Conservation (phyloP, 176 grass and related monocot genomes). For the Puya raimondii region DNA sequence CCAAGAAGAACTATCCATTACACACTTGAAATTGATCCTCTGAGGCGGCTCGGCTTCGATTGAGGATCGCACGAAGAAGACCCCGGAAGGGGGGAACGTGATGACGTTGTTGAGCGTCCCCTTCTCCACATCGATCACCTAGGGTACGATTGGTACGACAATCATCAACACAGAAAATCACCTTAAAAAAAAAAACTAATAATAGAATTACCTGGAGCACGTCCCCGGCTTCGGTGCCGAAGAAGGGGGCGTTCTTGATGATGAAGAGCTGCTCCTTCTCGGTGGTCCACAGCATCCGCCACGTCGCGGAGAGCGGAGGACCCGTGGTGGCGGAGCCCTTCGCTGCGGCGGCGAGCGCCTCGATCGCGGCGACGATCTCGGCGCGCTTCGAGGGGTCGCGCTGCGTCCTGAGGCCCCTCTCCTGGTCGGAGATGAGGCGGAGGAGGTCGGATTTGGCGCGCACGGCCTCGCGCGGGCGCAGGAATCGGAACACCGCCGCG, state of each 20-base stretch:
- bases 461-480: not conserved
- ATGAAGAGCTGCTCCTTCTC: conserved; percentile 98
- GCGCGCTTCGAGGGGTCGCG: conserved; percentile 47
- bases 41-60: conserved; percentile 70
- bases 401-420: conserved; percentile 61
- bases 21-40: conserved; percentile 76
- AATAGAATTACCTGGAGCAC: conserved; percentile 41
- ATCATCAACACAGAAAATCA: too few species aligned
- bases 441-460: conserved; percentile 61
- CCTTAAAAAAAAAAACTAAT: too few species aligned
- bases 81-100: conserved; percentile 76
- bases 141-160: conserved; percentile 36
- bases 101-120: conserved; percentile 73
- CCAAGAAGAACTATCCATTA: not conserved
- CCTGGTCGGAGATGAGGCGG: conserved; percentile 64
- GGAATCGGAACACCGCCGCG: conserved; percentile 5
- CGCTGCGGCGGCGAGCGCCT: conserved; percentile 34
- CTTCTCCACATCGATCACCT: conserved; percentile 66
- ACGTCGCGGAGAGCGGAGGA: conserved; percentile 54
- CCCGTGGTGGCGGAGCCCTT: conserved; percentile 42
- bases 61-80: conserved; percentile 58
- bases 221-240: conserved; percentile 75
- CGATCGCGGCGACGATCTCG: conserved; percentile 64
- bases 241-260: conserved; percentile 54
- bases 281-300: conserved; percentile 90